phyloP scores from a whole-genome alignment of 768 basidiomycete species.

The Leucosporidium scottii region DNA sequence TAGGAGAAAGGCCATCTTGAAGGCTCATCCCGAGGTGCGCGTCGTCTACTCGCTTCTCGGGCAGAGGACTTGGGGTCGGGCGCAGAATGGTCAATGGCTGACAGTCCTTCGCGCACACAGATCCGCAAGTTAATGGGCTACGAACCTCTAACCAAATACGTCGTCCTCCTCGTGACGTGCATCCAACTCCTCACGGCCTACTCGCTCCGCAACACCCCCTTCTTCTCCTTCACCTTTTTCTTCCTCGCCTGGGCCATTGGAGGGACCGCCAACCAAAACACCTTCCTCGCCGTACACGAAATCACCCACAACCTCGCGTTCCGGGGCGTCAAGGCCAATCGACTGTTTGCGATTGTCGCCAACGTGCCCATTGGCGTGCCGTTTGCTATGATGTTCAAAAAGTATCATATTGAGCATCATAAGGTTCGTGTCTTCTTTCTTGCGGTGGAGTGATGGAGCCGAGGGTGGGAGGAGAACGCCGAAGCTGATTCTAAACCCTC shows the following conservation, averaged over 20 bases:
- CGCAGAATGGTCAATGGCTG: too few relatives aligned
- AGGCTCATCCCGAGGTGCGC: constrained; percentile 82
- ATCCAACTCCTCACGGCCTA: constrained; percentile 64
- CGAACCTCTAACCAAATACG: constrained; percentile 82
- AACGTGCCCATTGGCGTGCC: constrained; percentile 92
- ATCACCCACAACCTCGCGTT: constrained; percentile 98
- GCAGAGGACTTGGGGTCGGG: too few relatives aligned
- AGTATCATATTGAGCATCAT: constrained; percentile 41
- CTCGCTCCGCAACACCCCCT: constrained; percentile 59
- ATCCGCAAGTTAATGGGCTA: constrained; percentile 95
- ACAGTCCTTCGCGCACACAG: too few relatives aligned
- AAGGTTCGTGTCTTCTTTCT: constrained; percentile 11
- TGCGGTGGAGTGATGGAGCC: not conserved
- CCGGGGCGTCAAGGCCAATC: constrained; percentile 70
- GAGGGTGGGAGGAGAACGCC: constrained; percentile 47
- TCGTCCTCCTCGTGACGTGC: constrained; percentile 72
- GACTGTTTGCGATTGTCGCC: constrained; percentile 77
- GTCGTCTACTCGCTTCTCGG: not conserved
- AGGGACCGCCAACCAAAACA: constrained; percentile 93
- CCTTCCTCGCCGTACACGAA: constrained; percentile 96
- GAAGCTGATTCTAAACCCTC: too few relatives aligned
- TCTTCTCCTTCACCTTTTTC: constrained; percentile 66
- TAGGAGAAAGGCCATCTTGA: constrained; percentile 78
- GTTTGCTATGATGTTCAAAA: constrained; percentile 93
- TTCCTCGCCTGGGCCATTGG: constrained; percentile 75